Base-by-base conservation (phyloP, 1,284 basidiomycete genomes). In the Trichosporon inkin region DNA sequence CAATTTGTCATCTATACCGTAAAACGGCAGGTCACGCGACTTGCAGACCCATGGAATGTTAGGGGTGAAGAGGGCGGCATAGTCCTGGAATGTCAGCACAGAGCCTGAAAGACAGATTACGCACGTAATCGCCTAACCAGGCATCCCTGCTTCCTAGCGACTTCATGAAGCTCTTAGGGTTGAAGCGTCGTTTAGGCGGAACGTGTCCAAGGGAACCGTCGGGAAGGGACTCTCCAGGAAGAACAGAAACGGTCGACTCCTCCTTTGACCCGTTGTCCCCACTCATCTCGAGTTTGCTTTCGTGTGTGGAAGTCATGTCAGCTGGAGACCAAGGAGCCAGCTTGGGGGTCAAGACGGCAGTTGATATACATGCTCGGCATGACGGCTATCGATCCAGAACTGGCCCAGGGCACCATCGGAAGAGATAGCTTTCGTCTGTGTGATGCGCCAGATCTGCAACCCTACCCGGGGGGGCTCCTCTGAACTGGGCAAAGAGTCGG, bases 31-130 rank as follows among this genome's bases (percentile, higher is more conserved):
- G 34, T 67, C 63, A 11, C 67, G 62, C 14, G 51, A 40, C 55
- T 68, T 69, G 39, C 56, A 57, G 11, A 69, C 14, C 14, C 66
- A 36, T 3, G 69, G 69, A 24, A 71, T 66, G 59, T 68, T 67
- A 20, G 70, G 70, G 16, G 70, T 68, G 65, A 71, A 67, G 8
- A 71, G 55, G 0, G 67, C 63, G 11, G 51, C 68, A 32, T 71
- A 70, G 60, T 71, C 64, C 64, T 70, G 36, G 13, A 38, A 6
- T n/a, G 36, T 38, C 11, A 38, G 36, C 35, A 8, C 13, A 14
- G 17, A 2, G 19, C 1, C 13, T 10, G 11, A n/a, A 13, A 68
- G 11, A 13, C 6, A 5, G 3, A 38, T 8, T 8, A n/a, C 36
- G 4, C 36, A 38, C 36, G 22, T 49, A 70, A 55, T 70, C 67